Base-by-base conservation (phyloP, 2,329 filamentous ascomycete genomes). In the Fusarium sp. region DNA sequence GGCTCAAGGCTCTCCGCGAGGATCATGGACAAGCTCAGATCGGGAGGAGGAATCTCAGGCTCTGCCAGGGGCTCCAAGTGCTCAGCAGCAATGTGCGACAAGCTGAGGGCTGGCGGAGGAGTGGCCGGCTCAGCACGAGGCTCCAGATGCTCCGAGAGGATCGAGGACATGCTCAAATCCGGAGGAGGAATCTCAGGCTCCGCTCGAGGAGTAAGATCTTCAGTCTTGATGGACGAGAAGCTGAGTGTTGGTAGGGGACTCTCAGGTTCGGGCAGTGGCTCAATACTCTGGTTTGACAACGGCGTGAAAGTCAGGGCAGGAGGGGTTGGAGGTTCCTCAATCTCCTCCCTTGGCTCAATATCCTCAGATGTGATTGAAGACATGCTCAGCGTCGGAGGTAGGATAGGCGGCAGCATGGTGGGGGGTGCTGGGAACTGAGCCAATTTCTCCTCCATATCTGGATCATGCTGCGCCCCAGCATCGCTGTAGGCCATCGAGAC, bases 341-440 rank as follows among this genome's bases (percentile, higher is more conserved):
- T 66, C 56, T 85, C 84, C 30, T 80, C 76, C 7, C 75, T 72
- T 2, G 85, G 85, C 70, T 84, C 81, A 15, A 88, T 78, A 44
- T 79, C 70, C 71, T 87, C 81, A 2, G 79, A 77, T 39, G 83
- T 80, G 16, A 88, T 82, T 1, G 66, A 71, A 1, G 86, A 87
- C 37, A 87, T 75, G 44, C 75, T 81, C 31, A 88, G 77, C 1
- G 78, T 73, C 6, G 82, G 80, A 2, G 78, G 74, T 18, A 78
- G 57, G 40, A 81, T 75, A 7, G 74, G 74, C 1, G 77, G 73
- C 4, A 80, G 73, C n/a, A 83, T 82, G 0, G 80, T 80, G 1
- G 87, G 87, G 6, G 88, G 87, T 12, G 85, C 81, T 3, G 87
- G 87, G 79, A 89, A 89, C 68, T 84, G 83, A 15, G 84, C 83